A percentile compares a stretch with the other conserved stretches of the same genome.
Evolutionary conservation across 116 monocot species (phyloP).

Genomic region (Zostera marina): DNA sequence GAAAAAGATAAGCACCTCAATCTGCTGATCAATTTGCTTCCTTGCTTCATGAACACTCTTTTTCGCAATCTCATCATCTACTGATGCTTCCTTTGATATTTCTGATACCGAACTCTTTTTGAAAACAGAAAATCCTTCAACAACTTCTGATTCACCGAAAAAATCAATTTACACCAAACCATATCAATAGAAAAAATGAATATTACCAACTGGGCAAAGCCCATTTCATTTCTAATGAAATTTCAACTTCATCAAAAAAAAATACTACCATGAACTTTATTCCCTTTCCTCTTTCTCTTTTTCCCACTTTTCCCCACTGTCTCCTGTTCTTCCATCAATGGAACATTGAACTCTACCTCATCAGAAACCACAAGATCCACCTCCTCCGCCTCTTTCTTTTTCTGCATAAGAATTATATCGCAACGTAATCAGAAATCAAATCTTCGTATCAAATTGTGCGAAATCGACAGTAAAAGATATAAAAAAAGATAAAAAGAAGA

Average conservation of each 20-base stretch:
- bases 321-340: neutral
- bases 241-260: too few species aligned
- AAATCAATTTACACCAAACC: neutral
- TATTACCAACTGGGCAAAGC: too few species aligned
- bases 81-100: neutral
- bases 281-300: constrained; percentile 48
- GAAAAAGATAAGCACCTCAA: constrained; percentile 32
- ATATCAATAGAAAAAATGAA: too few species aligned
- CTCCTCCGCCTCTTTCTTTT: constrained; percentile 7
- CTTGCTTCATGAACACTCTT: constrained; percentile 11
- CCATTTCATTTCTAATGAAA: too few species aligned
- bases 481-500: neutral
- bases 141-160: constrained; percentile 7
- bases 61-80: constrained; percentile 2
- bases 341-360: neutral
- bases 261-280: constrained; percentile 12
- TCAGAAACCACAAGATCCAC: neutral
- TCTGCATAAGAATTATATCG: constrained; percentile 2
- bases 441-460: too few species aligned
- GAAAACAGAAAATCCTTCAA: constrained; percentile 25
- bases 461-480: neutral
- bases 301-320: constrained; percentile 9
- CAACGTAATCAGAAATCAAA: neutral
- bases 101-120: constrained; percentile 10
- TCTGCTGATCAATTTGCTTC: constrained; percentile 46